phyloP scores from a whole-genome alignment of 2,329 filamentous ascomycete genomes.

The Hypocreales sp. region DNA sequence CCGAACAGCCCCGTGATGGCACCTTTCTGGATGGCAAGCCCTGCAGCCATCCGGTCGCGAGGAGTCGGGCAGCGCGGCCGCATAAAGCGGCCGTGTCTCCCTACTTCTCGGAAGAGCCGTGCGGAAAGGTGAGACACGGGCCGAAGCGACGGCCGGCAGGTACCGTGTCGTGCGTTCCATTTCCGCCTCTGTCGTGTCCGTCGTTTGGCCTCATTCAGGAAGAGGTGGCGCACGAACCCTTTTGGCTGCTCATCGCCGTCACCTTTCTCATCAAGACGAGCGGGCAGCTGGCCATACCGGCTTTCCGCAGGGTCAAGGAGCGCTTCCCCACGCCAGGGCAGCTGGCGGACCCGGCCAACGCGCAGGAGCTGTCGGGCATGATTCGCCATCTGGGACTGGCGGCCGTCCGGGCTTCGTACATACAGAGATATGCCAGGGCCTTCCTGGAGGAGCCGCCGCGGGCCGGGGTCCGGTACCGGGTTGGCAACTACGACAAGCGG shows the following conservation, averaged over 20 bases:
- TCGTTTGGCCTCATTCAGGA: constrained; percentile 77
- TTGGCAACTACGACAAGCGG: constrained; percentile 29
- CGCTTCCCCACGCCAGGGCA: constrained; percentile 50
- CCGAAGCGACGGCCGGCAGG: constrained; percentile 22
- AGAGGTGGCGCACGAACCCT: constrained; percentile 56
- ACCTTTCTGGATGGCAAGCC: too few species aligned
- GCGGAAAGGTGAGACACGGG: constrained; percentile 3
- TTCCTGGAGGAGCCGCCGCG: constrained; percentile 53
- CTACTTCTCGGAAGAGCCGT: constrained; percentile 13
- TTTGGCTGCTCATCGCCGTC: constrained; percentile 66
- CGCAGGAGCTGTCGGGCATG: constrained; percentile 36
- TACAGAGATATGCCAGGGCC: constrained; percentile 53
- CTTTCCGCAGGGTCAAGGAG: constrained; percentile 53
- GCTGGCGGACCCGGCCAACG: constrained; percentile 38
- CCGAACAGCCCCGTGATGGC: too few species aligned
- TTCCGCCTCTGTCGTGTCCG: constrained; percentile 48
- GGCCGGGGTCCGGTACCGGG: constrained; percentile 36
- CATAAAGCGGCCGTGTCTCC: too few species aligned
- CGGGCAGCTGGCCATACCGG: constrained; percentile 58
- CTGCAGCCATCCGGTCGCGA: too few species aligned
- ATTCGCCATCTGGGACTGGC: constrained; percentile 60
- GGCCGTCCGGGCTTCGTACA: constrained; percentile 46
- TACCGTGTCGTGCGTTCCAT: constrained; percentile 40
- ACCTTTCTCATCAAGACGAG: constrained; percentile 75
- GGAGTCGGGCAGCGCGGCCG: too few species aligned